Conservation (phyloP, 305 asterid species). For the Solanum hybrid region DNA sequence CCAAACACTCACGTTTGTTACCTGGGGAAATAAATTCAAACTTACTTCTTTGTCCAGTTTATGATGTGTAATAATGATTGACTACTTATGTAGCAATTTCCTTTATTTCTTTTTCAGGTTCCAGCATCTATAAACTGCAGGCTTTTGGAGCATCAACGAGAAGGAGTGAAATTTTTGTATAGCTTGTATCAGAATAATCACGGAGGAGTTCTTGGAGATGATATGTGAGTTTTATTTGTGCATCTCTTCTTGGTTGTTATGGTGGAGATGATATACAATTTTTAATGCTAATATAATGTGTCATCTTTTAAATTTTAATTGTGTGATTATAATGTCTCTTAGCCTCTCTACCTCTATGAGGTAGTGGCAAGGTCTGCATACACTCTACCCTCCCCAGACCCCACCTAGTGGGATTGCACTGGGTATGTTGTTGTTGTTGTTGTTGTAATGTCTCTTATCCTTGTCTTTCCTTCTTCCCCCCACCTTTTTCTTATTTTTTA, state of each 20-base stretch:
- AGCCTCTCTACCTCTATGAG: too few species aligned
- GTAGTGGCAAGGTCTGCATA: too few species aligned
- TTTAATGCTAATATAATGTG: background rate
- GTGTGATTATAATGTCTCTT: background rate
- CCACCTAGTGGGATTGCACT: too few species aligned
- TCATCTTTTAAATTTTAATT: background rate
- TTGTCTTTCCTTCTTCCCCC: background rate
- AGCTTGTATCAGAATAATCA: conserved; percentile 74
- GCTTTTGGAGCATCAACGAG: conserved; percentile 88
- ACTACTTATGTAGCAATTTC: background rate
- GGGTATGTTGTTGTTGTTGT: too few species aligned
- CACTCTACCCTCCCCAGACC: too few species aligned
- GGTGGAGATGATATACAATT: background rate
- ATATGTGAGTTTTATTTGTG: conserved; percentile 55
- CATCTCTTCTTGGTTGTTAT: background rate
- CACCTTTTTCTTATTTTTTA: background rate
- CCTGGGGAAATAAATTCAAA: background rate
- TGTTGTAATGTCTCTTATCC: conserved; percentile 1
- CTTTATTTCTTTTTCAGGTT: conserved; percentile 36
- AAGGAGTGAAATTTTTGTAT: conserved; percentile 74
- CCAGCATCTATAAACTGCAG: conserved; percentile 90
- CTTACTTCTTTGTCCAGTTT: background rate
- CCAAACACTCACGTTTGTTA: background rate
- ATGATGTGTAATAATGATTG: background rate
- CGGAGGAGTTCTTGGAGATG: conserved; percentile 96